Evolutionary conservation across 2,329 filamentous ascomycete genomes (phyloP).

Genomic region (Claviceps pazoutovae): DNA sequence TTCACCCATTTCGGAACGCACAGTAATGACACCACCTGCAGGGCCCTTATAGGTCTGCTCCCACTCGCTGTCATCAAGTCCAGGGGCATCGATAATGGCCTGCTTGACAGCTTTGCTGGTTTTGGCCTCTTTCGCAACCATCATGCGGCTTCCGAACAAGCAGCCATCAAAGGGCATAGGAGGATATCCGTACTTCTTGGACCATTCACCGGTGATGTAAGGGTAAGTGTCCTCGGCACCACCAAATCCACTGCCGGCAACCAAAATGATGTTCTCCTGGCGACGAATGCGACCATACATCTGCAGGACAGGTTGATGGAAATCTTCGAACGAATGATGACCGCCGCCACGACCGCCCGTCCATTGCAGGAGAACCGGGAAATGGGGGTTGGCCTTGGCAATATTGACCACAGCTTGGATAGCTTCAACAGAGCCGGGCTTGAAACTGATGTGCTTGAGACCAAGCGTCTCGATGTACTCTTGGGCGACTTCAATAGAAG

Average conservation of each 20-base stretch:
- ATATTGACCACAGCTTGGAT: constrained; percentile 88
- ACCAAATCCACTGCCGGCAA: constrained; percentile 86
- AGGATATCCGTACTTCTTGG: constrained; percentile 73
- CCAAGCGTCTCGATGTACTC: constrained; percentile 90
- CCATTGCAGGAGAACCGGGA: constrained; percentile 91
- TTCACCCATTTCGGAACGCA: constrained; percentile 97
- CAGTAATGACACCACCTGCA: constrained; percentile 87
- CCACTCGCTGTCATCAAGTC: constrained; percentile 72
- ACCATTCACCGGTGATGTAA: constrained; percentile 81
- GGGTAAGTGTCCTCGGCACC: constrained; percentile 83
- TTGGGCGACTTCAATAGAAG: constrained; percentile 82
- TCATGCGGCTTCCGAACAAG: constrained; percentile 83
- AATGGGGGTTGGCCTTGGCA: constrained; percentile 81
- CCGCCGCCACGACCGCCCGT: constrained; percentile 88
- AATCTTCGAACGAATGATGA: constrained; percentile 90
- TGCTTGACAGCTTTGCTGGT: constrained; percentile 80
- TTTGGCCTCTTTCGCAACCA: constrained; percentile 85
- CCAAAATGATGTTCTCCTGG: constrained; percentile 72
- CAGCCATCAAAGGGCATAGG: constrained; percentile 91
- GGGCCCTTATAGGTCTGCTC: constrained; percentile 87
- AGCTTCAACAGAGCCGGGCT: constrained; percentile 77
- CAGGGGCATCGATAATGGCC: constrained; percentile 75
- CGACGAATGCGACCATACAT: constrained; percentile 85
- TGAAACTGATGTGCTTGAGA: constrained; percentile 87
- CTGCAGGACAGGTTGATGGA: constrained; percentile 79